Evolutionary conservation across 805 yeast genomes (phyloP).

Genomic region (Kurtzmaniella cleridarum): DNA sequence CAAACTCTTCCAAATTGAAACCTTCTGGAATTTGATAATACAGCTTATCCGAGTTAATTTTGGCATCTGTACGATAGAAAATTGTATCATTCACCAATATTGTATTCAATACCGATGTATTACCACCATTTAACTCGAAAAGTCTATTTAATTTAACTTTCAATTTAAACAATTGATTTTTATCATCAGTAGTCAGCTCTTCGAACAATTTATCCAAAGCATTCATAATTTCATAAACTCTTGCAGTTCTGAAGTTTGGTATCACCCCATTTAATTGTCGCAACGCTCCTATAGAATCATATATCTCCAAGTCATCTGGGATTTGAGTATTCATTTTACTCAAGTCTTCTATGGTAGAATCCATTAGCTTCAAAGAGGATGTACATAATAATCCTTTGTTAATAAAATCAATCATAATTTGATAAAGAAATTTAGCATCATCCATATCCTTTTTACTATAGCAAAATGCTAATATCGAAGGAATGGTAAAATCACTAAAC

Average conservation of each 20-base stretch:
- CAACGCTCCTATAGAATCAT: conserved; percentile 13
- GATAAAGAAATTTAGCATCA: too few species aligned
- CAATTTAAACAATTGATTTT: conserved; percentile 11
- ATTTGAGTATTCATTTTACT: conserved; percentile 10
- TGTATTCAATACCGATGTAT: conserved; percentile 54
- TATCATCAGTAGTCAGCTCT: conserved; percentile 9
- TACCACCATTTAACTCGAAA: conserved; percentile 52
- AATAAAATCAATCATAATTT: too few species aligned
- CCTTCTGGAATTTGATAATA: conserved; percentile 18
- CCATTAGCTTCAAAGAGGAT: too few species aligned
- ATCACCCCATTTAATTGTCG: conserved; percentile 14
- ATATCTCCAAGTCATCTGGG: conserved; percentile 15
- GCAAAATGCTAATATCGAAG: too few species aligned
- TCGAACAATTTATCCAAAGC: conserved; percentile 3
- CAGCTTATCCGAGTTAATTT: neutral
- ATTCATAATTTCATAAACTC: conserved; percentile 12
- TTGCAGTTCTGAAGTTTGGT: neutral
- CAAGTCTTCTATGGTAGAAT: neutral
- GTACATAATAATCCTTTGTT: too few species aligned
- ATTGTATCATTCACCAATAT: conserved; percentile 44
- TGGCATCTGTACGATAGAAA: conserved; percentile 38
- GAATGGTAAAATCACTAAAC: too few species aligned
- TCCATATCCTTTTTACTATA: too few species aligned
- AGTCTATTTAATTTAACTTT: conserved; percentile 14
- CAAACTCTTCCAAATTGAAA: conserved; percentile 14